These are phyloP conservation scores for Fagopyrum tataricum DNA, from an alignment of 148 eudicot genomes.

Conservation along the genomic window DNA sequence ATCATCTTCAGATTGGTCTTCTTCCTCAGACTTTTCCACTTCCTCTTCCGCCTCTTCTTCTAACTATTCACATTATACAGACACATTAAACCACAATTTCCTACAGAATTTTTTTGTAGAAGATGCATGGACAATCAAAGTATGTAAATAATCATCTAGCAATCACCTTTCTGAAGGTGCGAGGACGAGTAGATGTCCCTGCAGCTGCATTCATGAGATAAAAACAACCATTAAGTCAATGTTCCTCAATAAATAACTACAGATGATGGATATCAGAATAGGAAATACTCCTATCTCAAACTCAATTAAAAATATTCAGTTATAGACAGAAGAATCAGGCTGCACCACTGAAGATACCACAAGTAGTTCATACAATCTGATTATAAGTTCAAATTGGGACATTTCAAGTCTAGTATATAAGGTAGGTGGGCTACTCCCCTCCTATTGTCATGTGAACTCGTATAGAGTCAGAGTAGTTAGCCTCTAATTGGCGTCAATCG, in stretches of 20 bases:
- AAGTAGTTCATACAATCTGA: neutral
- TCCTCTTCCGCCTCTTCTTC: conserved; percentile 22
- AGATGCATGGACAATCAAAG: neutral
- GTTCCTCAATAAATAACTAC: neutral
- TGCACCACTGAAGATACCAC: neutral
- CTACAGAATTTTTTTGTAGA: neutral
- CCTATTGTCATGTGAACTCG: too few species aligned
- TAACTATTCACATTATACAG: conserved; percentile 1
- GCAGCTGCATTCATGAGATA: conserved; percentile 40
- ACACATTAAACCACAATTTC: neutral
- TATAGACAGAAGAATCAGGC: neutral
- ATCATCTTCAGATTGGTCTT: conserved; percentile 25
- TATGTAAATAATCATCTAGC: neutral
- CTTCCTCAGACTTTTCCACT: conserved; percentile 37
- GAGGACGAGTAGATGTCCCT: conserved; percentile 71
- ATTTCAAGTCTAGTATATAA: neutral
- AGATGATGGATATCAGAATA: neutral
- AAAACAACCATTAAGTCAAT: neutral
- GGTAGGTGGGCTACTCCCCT: too few species aligned
- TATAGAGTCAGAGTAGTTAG: too few species aligned
- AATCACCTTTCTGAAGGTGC: conserved; percentile 65
- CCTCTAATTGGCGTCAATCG: too few species aligned
- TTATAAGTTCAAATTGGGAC: too few species aligned
- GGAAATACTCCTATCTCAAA: neutral
- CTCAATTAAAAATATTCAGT: neutral